These are phyloP conservation scores for Boletellus ananas DNA, from an alignment of 768 basidiomycete genomes.

Conservation along the genomic window DNA sequence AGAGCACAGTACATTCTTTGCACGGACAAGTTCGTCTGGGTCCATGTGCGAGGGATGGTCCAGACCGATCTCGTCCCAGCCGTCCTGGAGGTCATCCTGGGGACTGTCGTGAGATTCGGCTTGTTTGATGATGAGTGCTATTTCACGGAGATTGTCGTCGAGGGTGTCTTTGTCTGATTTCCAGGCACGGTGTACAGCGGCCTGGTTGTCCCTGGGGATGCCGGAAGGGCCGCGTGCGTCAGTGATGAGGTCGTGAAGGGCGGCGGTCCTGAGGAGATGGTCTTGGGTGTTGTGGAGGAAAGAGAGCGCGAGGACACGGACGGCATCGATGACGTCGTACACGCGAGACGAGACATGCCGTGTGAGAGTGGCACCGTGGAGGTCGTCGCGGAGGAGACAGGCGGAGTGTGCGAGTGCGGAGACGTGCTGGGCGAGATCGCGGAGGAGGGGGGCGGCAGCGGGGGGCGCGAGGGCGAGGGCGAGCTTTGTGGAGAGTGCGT, in stretches of 20 bases:
- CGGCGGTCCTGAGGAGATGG: slow-evolving; percentile 53
- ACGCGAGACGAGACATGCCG: slow-evolving; percentile 42
- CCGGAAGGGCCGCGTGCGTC: slow-evolving; percentile 43
- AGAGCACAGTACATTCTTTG: slow-evolving; percentile 49
- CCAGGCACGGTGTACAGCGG: slow-evolving; percentile 55
- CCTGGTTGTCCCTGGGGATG: slow-evolving; percentile 53
- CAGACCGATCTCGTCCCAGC: slow-evolving; percentile 58
- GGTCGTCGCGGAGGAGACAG: slow-evolving; percentile 36
- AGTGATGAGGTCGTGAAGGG: slow-evolving; percentile 60
- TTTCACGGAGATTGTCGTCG: slow-evolving; percentile 58
- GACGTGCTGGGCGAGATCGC: slow-evolving; percentile 48
- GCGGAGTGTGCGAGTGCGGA: slow-evolving; percentile 50
- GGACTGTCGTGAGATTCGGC: slow-evolving; percentile 30
- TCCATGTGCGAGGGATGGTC: slow-evolving; percentile 48
- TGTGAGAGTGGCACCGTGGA: slow-evolving; percentile 46
- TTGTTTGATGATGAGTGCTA: slow-evolving; percentile 50
- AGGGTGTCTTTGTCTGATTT: slow-evolving; percentile 50
- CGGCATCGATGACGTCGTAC: slow-evolving; percentile 40
- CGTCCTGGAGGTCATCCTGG: slow-evolving; percentile 37
- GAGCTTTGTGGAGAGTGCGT: slow-evolving; percentile 55
- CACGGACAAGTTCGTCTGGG: slow-evolving; percentile 48
- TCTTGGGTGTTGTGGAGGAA: slow-evolving; percentile 45
- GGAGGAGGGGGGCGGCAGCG: slow-evolving; percentile 49
- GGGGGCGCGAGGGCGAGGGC: slow-evolving; percentile 60
- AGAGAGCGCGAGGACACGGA: slow-evolving; percentile 41